These are phyloP conservation scores for Plenodomus tracheiphilus DNA, from an alignment of 2,329 filamentous ascomycete genomes.

Conservation along the genomic window DNA sequence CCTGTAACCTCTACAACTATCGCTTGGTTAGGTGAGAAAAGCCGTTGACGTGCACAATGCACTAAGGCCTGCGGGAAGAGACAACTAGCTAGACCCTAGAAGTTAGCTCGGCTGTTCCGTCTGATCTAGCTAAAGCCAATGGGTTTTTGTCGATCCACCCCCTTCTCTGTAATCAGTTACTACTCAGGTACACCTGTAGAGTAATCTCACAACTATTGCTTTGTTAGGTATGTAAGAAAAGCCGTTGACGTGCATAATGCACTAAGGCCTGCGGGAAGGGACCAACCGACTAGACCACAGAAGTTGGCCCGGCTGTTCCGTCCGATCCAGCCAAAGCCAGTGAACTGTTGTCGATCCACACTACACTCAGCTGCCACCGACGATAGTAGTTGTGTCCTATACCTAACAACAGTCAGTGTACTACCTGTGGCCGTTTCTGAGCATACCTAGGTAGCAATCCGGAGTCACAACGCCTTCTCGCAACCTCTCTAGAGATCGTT, in stretches of 20 bases:
- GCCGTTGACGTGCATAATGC: neutral
- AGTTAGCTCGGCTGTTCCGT: slow-evolving; percentile 1
- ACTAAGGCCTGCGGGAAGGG: slow-evolving; percentile 1
- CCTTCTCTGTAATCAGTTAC: no score
- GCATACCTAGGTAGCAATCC: no score
- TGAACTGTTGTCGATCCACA: neutral
- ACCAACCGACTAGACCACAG: neutral
- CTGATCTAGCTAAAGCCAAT: neutral
- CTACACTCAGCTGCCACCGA: neutral
- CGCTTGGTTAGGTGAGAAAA: neutral
- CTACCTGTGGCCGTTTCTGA: no score
- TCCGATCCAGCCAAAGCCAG: neutral
- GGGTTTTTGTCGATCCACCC: neutral
- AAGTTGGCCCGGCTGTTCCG: neutral
- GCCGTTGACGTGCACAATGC: neutral
- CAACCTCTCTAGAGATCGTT: no score
- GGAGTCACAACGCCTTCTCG: no score
- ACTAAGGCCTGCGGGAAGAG: slow-evolving; percentile 1
- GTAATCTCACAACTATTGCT: neutral
- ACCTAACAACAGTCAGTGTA: no score
- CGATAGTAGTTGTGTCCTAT: no score
- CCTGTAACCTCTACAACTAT: neutral
- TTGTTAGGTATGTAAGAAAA: neutral
- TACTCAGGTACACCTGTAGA: neutral
- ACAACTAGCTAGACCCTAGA: neutral